Evolutionary conservation across 331 rosid species (phyloP).

Genomic region (Pyracantha coccinea): DNA sequence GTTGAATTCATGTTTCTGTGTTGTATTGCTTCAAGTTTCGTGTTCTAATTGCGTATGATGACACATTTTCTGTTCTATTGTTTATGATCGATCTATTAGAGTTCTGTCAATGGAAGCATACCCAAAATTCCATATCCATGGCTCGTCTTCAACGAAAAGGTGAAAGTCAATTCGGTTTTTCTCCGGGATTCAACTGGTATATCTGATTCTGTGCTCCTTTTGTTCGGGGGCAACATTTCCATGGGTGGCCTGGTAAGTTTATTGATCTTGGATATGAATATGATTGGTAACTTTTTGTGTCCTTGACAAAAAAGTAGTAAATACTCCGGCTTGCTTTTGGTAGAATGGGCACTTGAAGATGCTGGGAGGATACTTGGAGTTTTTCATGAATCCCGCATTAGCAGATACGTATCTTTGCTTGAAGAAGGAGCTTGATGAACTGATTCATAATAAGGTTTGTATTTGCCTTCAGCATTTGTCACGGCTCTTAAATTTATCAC

Average conservation of each 20-base stretch:
- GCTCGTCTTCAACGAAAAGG: constrained; percentile 47
- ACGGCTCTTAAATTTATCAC: background rate
- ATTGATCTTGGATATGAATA: background rate
- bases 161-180: constrained; percentile 45
- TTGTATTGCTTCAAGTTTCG: background rate
- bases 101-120: constrained; percentile 27
- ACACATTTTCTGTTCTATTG: background rate
- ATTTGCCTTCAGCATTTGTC: background rate
- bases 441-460: constrained; percentile 69
- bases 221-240: constrained; percentile 39
- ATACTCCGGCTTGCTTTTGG: constrained; percentile 6
- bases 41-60: background rate
- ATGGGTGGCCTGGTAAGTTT: constrained; percentile 37
- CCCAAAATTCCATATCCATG: constrained; percentile 47
- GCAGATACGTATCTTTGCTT: constrained; percentile 58
- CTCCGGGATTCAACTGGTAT: constrained; percentile 42
- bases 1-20: background rate
- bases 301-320: background rate
- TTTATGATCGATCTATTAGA: constrained; percentile 15
- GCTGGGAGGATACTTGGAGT: constrained; percentile 50
- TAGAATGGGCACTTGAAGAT: constrained; percentile 59
- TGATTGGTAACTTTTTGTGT: constrained; percentile 5
- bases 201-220: constrained; percentile 37
- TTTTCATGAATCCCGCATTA: constrained; percentile 80
- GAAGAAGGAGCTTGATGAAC: constrained; percentile 65